phyloP scores from a whole-genome alignment of 306 rosid genomes.

The Lathyrus sativus region DNA sequence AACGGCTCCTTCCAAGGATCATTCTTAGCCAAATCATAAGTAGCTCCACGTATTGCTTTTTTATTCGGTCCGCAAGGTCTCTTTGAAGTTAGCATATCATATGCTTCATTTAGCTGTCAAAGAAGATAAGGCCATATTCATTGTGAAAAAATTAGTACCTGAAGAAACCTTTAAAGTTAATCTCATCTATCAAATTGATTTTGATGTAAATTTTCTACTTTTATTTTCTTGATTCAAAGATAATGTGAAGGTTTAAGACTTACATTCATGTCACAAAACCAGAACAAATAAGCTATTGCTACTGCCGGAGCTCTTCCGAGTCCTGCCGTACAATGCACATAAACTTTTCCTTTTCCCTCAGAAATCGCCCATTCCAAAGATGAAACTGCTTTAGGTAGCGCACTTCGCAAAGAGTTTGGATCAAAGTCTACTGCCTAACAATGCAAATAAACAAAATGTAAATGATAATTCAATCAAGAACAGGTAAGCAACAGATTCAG shows the following conservation, averaged over 20 bases:
- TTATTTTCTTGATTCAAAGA: conserved; percentile 17
- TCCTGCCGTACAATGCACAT: conserved; percentile 92
- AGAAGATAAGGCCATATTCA: conserved; percentile 33
- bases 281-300: conserved; percentile 83
- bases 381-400: conserved; percentile 86
- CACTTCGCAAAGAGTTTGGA: conserved; percentile 76
- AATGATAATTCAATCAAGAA: conserved; percentile 23
- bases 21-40: conserved; percentile 78
- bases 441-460: conserved; percentile 21
- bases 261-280: conserved; percentile 83
- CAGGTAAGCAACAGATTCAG: conserved; percentile 10
- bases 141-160: conserved; percentile 3
- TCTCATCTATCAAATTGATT: conserved; percentile 3
- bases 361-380: conserved; percentile 86
- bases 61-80: conserved; percentile 93
- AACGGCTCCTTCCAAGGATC: conserved; percentile 91
- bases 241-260: conserved; percentile 38
- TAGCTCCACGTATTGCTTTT: conserved; percentile 77
- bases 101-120: conserved; percentile 75
- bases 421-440: conserved; percentile 85
- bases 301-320: conserved; percentile 95
- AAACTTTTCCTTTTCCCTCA: conserved; percentile 79
- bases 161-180: conserved; percentile 22
- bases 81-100: conserved; percentile 70
- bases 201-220: not conserved